Conservation (phyloP, 1,284 basidiomycete species). For the Ceratobasidium sp. region DNA sequence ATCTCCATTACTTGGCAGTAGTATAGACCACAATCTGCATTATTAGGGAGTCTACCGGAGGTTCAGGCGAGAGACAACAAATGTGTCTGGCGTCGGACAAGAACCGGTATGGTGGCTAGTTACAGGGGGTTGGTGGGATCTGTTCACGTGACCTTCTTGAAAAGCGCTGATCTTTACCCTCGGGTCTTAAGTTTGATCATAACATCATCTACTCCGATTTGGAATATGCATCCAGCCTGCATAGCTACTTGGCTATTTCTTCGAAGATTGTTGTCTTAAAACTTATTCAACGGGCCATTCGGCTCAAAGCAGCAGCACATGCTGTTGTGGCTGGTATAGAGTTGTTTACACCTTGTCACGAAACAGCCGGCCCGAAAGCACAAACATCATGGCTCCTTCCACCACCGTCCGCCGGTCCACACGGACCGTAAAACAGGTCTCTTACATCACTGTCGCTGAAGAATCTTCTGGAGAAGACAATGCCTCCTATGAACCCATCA, state of each 20-base stretch:
- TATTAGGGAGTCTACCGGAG: background rate
- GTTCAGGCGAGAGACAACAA: too few species aligned
- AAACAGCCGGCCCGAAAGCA: constrained; percentile 2
- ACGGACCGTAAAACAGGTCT: constrained; percentile 25
- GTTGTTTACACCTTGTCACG: background rate
- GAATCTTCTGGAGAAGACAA: constrained; percentile 16
- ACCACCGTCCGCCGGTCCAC: constrained; percentile 28
- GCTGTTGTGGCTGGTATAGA: background rate
- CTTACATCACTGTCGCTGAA: constrained; percentile 13
- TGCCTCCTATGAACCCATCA: constrained; percentile 17
- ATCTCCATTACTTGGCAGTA: constrained; percentile 1
- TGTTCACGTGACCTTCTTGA: constrained; percentile 21
- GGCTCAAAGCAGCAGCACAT: background rate
- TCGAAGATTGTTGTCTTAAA: too few species aligned
- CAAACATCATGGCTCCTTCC: background rate
- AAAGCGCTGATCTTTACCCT: background rate
- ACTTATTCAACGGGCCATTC: background rate
- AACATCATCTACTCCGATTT: too few species aligned
- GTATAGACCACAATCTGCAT: background rate
- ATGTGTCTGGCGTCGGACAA: background rate
- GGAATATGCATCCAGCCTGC: too few species aligned
- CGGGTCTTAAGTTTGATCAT: too few species aligned
- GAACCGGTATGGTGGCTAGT: background rate
- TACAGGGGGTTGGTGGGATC: background rate
- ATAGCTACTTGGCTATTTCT: too few species aligned